These are phyloP conservation scores for Pholiota conissans DNA, from an alignment of 768 basidiomycete species.

Conservation along the genomic window DNA sequence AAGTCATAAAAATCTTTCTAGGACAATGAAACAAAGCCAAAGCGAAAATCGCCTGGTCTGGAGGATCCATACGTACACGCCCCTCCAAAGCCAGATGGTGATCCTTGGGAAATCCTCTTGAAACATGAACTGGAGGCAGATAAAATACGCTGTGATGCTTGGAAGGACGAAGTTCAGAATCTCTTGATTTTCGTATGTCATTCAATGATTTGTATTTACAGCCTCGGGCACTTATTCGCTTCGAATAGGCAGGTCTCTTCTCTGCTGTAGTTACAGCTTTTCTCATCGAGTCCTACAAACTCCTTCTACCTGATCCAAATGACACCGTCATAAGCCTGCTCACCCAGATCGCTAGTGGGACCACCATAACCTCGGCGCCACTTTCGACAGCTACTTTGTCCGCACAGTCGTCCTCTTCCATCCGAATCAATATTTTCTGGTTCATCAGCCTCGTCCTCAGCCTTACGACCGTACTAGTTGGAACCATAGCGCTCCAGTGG, in stretches of 20 bases:
- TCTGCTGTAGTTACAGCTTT: conserved; percentile 16
- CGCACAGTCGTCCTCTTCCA: not conserved
- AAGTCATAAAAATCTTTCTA: too few species aligned
- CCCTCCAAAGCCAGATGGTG: too few species aligned
- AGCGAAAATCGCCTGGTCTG: too few species aligned
- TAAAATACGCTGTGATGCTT: not conserved
- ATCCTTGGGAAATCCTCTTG: too few species aligned
- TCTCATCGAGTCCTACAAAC: conserved; percentile 15
- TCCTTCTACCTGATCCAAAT: conserved; percentile 3
- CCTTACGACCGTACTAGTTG: conserved; percentile 11
- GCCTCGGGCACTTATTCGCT: too few species aligned
- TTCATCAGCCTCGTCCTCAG: conserved; percentile 16
- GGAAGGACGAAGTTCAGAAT: not conserved
- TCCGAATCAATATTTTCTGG: conserved; percentile 15
- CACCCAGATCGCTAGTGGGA: not conserved
- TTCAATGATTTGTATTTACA: too few species aligned
- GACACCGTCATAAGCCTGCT: not conserved
- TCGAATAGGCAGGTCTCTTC: conserved; percentile 22
- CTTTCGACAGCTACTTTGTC: not conserved
- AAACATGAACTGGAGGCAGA: too few species aligned
- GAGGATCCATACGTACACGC: too few species aligned
- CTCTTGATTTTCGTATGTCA: too few species aligned
- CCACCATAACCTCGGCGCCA: not conserved
- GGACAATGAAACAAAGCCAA: too few species aligned
- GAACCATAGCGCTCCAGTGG: conserved; percentile 17